Evolutionary conservation across 2,329 filamentous ascomycete species (phyloP).

Genomic region (Harringtonia lauricola): DNA sequence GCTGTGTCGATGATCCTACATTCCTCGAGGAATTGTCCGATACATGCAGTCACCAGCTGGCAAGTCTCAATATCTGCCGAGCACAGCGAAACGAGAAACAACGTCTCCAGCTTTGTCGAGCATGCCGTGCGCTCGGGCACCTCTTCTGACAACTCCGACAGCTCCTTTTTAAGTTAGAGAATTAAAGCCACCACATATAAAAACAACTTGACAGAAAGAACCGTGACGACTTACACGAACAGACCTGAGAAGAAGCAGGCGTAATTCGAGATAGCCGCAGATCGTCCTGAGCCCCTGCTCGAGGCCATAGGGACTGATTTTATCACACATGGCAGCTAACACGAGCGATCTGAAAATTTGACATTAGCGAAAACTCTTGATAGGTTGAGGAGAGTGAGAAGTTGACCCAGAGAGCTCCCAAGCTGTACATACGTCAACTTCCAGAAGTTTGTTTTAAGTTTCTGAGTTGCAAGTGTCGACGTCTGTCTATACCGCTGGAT

Average conservation of each 20-base stretch:
- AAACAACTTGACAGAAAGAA: neutral
- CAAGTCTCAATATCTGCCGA: slow-evolving; percentile 56
- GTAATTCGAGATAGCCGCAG: slow-evolving; percentile 44
- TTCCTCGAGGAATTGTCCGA: slow-evolving; percentile 52
- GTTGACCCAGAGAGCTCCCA: too few relatives aligned
- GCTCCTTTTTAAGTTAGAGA: slow-evolving; percentile 28
- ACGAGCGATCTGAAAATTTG: slow-evolving; percentile 26
- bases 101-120: slow-evolving; percentile 47
- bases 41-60: slow-evolving; percentile 51
- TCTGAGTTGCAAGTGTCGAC: slow-evolving; percentile 23
- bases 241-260: slow-evolving; percentile 38
- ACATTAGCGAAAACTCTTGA: neutral
- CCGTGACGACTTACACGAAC: slow-evolving; percentile 28
- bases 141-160: slow-evolving; percentile 42
- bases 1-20: slow-evolving; percentile 41
- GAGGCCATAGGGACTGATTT: slow-evolving; percentile 30
- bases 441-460: slow-evolving; percentile 38
- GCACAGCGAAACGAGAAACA: slow-evolving; percentile 52
- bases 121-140: slow-evolving; percentile 41
- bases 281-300: slow-evolving; percentile 34
- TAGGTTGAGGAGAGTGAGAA: neutral
- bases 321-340: slow-evolving; percentile 38
- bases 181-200: neutral
- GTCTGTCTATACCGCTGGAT: slow-evolving; percentile 24
- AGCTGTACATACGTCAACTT: slow-evolving; percentile 36